Percentiles rank a stretch among this genome's conserved stretches.
These are phyloP conservation scores for Lactuca saligna DNA, from an alignment of 129 eudicot genomes.

Conservation along the genomic window DNA sequence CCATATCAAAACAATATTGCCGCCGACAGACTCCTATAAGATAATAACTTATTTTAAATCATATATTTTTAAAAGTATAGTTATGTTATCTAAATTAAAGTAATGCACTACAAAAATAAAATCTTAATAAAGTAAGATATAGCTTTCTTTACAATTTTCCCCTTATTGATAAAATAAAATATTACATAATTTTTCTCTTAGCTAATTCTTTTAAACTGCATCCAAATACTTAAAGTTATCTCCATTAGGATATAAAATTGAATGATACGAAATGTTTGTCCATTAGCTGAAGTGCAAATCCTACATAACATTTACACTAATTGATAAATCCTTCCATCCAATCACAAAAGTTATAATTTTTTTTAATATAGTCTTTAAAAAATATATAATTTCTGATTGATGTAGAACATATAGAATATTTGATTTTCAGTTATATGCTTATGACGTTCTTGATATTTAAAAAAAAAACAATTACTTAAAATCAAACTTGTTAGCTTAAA, in stretches of 20 bases:
- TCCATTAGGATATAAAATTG: not conserved
- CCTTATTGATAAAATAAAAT: not conserved
- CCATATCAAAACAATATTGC: too few species aligned
- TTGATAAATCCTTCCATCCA: constrained; percentile 1
- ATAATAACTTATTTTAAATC: too few species aligned
- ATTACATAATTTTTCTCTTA: not conserved
- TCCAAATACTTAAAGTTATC: constrained; percentile 25
- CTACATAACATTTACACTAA: constrained; percentile 18
- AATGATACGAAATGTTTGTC: constrained; percentile 20
- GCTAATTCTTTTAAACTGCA: constrained; percentile 1
- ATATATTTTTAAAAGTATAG: too few species aligned
- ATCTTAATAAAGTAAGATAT: not conserved
- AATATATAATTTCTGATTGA: too few species aligned
- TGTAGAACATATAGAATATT: too few species aligned
- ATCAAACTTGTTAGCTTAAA: too few species aligned
- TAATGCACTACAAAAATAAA: not conserved
- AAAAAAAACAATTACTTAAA: too few species aligned
- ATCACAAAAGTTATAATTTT: not conserved
- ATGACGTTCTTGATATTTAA: too few species aligned
- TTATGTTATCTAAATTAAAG: not conserved
- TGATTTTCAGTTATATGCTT: too few species aligned
- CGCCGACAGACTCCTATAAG: too few species aligned
- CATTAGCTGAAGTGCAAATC: constrained; percentile 24
- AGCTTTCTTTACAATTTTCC: not conserved
- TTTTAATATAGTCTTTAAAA: too few species aligned